Conservation (phyloP, 2,329 filamentous ascomycete genomes). For the Fusarium continuum region DNA sequence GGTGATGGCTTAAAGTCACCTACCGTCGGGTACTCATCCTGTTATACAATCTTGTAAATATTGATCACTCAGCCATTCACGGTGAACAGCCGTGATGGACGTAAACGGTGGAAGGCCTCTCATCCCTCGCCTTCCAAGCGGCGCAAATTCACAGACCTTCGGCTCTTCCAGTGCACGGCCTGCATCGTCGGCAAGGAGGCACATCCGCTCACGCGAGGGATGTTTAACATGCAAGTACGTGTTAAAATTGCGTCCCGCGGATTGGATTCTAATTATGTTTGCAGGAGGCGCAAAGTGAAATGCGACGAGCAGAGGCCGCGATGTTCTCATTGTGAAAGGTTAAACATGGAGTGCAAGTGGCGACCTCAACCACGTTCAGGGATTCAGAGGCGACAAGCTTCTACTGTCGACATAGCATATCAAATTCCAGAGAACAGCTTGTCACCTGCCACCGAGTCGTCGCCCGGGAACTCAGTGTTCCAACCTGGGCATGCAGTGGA, state of each 20-base stretch:
- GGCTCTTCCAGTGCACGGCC: constrained; percentile 21
- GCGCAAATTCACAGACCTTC: constrained; percentile 8
- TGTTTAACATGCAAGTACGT: constrained; percentile 57
- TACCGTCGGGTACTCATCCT: constrained; percentile 1
- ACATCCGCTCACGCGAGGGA: constrained; percentile 45
- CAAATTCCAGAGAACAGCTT: constrained; percentile 31
- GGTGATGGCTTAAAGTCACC: constrained; percentile 18
- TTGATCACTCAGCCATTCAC: neutral
- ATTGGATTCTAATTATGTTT: neutral
- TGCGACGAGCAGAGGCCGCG: constrained; percentile 61
- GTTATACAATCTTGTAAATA: constrained; percentile 6
- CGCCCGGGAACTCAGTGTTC: constrained; percentile 40
- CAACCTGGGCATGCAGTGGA: constrained; percentile 49
- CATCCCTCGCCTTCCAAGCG: constrained; percentile 27
- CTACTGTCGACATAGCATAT: constrained; percentile 2
- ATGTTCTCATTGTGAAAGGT: constrained; percentile 61
- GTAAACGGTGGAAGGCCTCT: constrained; percentile 30
- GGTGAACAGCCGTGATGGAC: constrained; percentile 9
- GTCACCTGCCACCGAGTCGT: constrained; percentile 44
- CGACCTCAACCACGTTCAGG: constrained; percentile 47
- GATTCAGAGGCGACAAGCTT: constrained; percentile 27
- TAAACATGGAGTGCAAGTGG: constrained; percentile 64
- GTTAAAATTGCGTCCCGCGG: neutral
- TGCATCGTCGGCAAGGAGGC: constrained; percentile 31
- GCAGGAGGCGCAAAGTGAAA: constrained; percentile 58